phyloP scores from a whole-genome alignment of 208 protist species.

The Trypanosoma rangeli region DNA sequence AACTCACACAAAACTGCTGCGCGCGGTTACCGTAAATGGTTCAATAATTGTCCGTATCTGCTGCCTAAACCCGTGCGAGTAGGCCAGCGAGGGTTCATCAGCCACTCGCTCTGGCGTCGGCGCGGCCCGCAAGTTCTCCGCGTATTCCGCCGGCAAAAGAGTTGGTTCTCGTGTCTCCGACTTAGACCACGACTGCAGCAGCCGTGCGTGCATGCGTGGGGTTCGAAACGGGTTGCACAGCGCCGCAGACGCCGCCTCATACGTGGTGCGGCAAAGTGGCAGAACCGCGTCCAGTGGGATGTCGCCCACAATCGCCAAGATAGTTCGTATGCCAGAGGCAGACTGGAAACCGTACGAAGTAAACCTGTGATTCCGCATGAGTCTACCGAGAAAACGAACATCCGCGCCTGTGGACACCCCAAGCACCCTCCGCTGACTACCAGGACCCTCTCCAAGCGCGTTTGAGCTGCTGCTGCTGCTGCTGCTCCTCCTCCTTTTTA shows the following conservation, averaged over 20 bases:
- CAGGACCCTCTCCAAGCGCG: not conserved
- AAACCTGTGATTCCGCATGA: constrained; percentile 62
- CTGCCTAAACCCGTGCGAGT: constrained; percentile 53
- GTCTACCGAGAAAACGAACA: constrained; percentile 66
- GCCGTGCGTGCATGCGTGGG: constrained; percentile 40
- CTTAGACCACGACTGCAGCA: constrained; percentile 28
- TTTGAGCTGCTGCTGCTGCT: constrained; percentile 8
- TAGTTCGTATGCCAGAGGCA: constrained; percentile 62
- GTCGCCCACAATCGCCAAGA: constrained; percentile 73
- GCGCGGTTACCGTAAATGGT: constrained; percentile 62
- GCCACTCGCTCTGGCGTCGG: constrained; percentile 23
- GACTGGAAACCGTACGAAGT: constrained; percentile 78
- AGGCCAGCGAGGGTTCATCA: constrained; percentile 53
- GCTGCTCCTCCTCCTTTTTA: no score
- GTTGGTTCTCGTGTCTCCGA: not conserved
- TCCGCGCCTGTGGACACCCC: constrained; percentile 49
- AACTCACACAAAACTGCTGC: constrained; percentile 55
- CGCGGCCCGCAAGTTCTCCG: constrained; percentile 9
- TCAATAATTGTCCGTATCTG: constrained; percentile 58
- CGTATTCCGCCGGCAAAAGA: constrained; percentile 1
- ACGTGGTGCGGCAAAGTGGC: constrained; percentile 76
- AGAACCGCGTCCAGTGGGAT: constrained; percentile 74
- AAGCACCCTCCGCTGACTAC: not conserved
- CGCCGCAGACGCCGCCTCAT: constrained; percentile 65
- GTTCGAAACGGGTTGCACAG: constrained; percentile 83